Conservation (phyloP, 495 filamentous ascomycete genomes). For the Penicillium salamii region DNA sequence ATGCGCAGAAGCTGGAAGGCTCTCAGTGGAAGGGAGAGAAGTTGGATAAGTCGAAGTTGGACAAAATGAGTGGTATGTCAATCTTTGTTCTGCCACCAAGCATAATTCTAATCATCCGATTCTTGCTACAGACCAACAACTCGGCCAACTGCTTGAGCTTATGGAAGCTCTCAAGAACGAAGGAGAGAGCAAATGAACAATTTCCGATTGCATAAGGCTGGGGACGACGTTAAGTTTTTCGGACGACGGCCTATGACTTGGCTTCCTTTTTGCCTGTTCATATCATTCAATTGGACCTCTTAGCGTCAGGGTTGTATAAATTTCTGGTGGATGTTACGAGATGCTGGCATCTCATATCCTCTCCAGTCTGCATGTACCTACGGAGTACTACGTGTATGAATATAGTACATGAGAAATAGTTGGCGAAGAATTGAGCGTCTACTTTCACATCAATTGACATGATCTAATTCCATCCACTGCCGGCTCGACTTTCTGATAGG, state of each 20-base stretch:
- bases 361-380: slow-evolving; percentile 9
- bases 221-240: neutral
- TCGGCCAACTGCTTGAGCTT: slow-evolving; percentile 90
- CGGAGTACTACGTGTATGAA: slow-evolving; percentile 21
- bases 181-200: slow-evolving; percentile 17
- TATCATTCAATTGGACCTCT: neutral
- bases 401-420: too few species aligned
- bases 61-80: slow-evolving; percentile 86
- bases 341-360: slow-evolving; percentile 19
- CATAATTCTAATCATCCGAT: slow-evolving; percentile 1
- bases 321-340: neutral
- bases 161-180: slow-evolving; percentile 72
- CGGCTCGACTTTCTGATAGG: too few species aligned
- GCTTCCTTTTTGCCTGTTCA: neutral
- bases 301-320: neutral
- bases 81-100: slow-evolving; percentile 1
- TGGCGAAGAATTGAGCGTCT: too few species aligned
- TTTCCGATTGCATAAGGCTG: neutral
- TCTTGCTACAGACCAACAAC: slow-evolving; percentile 69
- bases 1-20: slow-evolving; percentile 86
- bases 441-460: too few species aligned
- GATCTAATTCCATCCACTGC: too few species aligned
- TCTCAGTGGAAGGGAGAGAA: slow-evolving; percentile 76
- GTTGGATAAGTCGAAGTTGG: slow-evolving; percentile 72
- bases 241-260: neutral